phyloP scores from a whole-genome alignment of 208 protist species.

The Crithidia expoeki region DNA sequence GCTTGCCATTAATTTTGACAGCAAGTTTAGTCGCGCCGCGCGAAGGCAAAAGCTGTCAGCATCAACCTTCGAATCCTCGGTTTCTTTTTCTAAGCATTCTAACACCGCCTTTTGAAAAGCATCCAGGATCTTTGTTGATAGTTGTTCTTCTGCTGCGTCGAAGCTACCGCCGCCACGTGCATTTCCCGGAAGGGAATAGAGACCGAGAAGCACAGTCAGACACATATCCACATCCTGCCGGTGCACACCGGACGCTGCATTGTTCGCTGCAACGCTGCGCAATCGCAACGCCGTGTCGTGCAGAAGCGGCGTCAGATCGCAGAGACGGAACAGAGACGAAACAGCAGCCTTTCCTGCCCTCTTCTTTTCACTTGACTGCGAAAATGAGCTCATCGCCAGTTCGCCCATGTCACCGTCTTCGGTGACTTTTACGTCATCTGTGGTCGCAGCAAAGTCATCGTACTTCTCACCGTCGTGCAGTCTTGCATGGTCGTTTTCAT shows the following conservation, averaged over 20 bases:
- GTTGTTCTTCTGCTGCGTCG: not conserved
- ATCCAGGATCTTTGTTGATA: not conserved
- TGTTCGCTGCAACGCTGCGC: not conserved
- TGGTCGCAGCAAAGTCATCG: too few relatives aligned
- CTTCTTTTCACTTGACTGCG: too few relatives aligned
- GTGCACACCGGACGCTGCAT: not conserved
- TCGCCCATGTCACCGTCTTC: too few relatives aligned
- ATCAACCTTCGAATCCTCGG: not conserved
- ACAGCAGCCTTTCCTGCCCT: not conserved
- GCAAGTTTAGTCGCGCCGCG: conserved; percentile 14
- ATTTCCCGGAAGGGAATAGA: not conserved
- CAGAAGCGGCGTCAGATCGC: not conserved
- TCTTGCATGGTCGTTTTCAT: too few relatives aligned
- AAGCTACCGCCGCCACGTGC: too few relatives aligned
- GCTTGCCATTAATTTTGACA: not conserved
- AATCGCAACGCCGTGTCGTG: not conserved
- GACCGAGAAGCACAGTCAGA: not conserved
- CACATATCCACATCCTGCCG: conserved; percentile 16
- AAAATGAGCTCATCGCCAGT: too few relatives aligned
- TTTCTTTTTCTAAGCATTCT: not conserved
- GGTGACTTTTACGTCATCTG: too few relatives aligned
- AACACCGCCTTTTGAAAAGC: not conserved
- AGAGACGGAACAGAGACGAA: not conserved
- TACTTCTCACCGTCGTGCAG: too few relatives aligned
- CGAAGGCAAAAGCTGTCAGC: not conserved